Conservation (phyloP, 176 grass and related monocot genomes). For the Juncus effusus region DNA sequence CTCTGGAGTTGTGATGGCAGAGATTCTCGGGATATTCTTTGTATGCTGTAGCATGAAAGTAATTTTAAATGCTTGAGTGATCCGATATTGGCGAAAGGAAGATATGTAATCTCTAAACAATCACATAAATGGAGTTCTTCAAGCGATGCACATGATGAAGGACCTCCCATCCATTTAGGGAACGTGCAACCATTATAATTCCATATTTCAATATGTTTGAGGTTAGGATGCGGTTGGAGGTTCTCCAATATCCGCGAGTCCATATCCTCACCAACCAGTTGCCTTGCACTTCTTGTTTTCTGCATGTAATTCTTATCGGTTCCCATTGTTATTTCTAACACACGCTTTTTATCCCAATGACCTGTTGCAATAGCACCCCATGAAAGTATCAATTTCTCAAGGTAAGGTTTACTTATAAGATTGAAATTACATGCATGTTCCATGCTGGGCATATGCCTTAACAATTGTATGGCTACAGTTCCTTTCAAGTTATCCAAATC, state of each 20-base stretch:
- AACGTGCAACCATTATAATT: background rate
- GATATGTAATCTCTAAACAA: background rate
- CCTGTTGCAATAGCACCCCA: background rate
- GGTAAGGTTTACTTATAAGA: background rate
- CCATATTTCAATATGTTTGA: background rate
- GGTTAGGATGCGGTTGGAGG: conserved; percentile 16
- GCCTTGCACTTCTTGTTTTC: too few relatives aligned
- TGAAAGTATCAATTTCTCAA: background rate
- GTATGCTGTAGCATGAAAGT: background rate
- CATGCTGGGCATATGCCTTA: background rate
- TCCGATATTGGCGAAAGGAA: background rate
- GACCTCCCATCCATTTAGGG: conserved; percentile 12
- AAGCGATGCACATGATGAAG: conserved; percentile 9
- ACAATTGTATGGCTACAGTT: background rate
- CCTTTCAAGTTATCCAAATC: conserved; percentile 12
- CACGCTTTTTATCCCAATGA: background rate
- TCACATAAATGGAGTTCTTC: background rate
- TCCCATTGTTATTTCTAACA: background rate
- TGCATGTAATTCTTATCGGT: too few relatives aligned
- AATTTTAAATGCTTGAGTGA: background rate
- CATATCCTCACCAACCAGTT: background rate
- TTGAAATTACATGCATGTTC: background rate
- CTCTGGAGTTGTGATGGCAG: background rate
- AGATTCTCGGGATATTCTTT: background rate
- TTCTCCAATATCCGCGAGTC: background rate